These are phyloP conservation scores for Bryum argenteum DNA, from an alignment of 225 moss, liverwort and hornwort species.

Conservation along the genomic window DNA sequence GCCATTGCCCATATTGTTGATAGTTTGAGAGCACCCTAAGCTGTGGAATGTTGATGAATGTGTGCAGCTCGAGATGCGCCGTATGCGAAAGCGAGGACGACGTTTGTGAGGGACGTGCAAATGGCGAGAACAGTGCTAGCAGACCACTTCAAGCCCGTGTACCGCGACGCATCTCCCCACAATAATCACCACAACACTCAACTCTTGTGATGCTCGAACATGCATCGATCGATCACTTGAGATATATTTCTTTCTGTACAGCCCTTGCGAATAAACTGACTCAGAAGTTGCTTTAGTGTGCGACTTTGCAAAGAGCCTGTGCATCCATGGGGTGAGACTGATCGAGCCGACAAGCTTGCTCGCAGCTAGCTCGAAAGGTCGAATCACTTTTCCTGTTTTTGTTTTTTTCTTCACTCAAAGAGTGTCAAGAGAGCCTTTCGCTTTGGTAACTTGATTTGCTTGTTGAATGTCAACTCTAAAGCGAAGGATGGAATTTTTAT, in stretches of 20 bases:
- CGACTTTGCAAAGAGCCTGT: too few species aligned
- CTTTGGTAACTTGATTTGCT: too few species aligned
- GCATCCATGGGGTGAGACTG: too few species aligned
- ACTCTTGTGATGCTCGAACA: slow-evolving; percentile 23
- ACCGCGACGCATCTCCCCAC: slow-evolving; percentile 16
- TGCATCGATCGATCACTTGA: not conserved
- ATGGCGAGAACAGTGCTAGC: slow-evolving; percentile 47
- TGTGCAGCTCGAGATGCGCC: slow-evolving; percentile 52
- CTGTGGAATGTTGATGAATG: not conserved
- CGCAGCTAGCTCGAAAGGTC: too few species aligned
- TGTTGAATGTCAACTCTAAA: too few species aligned
- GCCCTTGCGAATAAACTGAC: too few species aligned
- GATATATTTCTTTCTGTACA: not conserved
- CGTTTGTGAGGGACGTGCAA: slow-evolving; percentile 54
- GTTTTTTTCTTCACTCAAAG: too few species aligned
- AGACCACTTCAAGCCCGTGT: slow-evolving; percentile 52
- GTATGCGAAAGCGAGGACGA: slow-evolving; percentile 52
- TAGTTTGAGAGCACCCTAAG: not conserved
- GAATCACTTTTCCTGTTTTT: too few species aligned
- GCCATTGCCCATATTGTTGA: not conserved
- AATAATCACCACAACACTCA: slow-evolving; percentile 23
- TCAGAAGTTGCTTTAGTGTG: not conserved
- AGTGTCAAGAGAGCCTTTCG: too few species aligned
- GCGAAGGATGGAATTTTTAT: too few species aligned
- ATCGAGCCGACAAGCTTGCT: too few species aligned